Evolutionary conservation across 495 filamentous ascomycete species (phyloP), one percentile per base, ranked within the genome.

Genomic region (Penicillium daleae): DNA sequence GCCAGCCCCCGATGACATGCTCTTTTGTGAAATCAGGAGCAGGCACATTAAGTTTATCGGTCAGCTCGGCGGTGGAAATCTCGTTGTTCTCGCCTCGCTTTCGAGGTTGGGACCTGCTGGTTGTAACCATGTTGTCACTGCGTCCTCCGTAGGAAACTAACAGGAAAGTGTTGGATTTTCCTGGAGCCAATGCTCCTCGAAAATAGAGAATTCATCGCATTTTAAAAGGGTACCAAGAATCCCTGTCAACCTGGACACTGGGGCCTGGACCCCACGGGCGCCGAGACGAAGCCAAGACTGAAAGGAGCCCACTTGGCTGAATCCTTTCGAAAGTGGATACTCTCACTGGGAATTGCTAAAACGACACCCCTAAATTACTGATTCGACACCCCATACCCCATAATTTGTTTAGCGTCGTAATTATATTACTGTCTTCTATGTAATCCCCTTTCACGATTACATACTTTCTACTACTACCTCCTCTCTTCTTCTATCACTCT

Each of bases 1-100:
- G 40, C 68, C 65, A 70, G 2, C 62, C 68, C 27, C 68, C 68
- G 24, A 57, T 60, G 39, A 70, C 51, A 32, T 70, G 68, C 48
- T 65, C 68, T 24, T 52, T 56, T 19, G 60, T 19, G 21, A 63
- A 70, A 15, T 61, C 57, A 35, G 44, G 46, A 4, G 21, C 17
- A 2, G 58, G 26, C 15, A n/a, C 54, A 33, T 62, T 51, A 12
- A 12, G n/a, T 19, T 26, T 26, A 0, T 40, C 35, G 1, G 22
- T 8, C 19, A 7, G n/a, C 32, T 26, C 8, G 31, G 19, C 27
- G 35, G 21, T 40, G 35, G 35, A 42, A 6, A 39, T 15, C 31
- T 37, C 19, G 19, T 48, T 32, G 40, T 31, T 32, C n/a, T 57
- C 33, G n/a, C 22, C 12, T 22, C 55, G 35, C 33, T 65, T 61